Base-by-base conservation (phyloP, 2,329 filamentous ascomycete genomes). In the Penicillium sp. region DNA sequence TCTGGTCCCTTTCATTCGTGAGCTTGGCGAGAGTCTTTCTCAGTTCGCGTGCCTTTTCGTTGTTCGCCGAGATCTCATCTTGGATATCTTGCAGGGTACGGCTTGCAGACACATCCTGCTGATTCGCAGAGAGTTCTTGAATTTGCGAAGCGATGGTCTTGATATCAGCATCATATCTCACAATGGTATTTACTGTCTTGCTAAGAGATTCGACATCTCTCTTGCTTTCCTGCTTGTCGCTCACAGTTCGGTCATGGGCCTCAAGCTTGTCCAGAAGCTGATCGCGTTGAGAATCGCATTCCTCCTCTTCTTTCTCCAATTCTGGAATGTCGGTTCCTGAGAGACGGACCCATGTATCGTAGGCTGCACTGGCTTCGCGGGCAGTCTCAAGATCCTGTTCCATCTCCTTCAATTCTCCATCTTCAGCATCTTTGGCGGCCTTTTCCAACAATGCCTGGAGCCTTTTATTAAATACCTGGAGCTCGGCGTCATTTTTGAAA, bases 31-130 rank as follows among this genome's bases (percentile, higher is more conserved):
- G 81, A 44, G 80, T 83, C 43, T 80, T 80, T 69, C 90, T 92
- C 27, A 87, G 76, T 23, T 77, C 77, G 54, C 88, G 85, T 63
- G 87, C 82, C 69, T 90, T 86, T 59, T 92, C 90, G 21, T 83
- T 84, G 55, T 88, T 82, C 19, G 79, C 76, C 48, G 86, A 85
- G 60, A 92, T 85, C 48, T 92, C 85, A 53, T 90, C 87, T 66
- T 95, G 90, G 53, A 98, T 92, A 63, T 95, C 90, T 53, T 96
- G 90, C 7, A 92, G 83, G 29, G 90, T 90, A 60, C 91, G 86
- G 14, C 85, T 83, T 10, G 82, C 74, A 13, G 85, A 84, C 26
- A 83, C 81, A 14, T 88, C 85, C 67, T 89, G 86, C 69, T 97
- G 90, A 64, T 92, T 92, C 9, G 87, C 86, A 57, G 85, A 81